phyloP scores from a whole-genome alignment of 2,329 filamentous ascomycete genomes.

The Lasiodiplodia citricola region DNA sequence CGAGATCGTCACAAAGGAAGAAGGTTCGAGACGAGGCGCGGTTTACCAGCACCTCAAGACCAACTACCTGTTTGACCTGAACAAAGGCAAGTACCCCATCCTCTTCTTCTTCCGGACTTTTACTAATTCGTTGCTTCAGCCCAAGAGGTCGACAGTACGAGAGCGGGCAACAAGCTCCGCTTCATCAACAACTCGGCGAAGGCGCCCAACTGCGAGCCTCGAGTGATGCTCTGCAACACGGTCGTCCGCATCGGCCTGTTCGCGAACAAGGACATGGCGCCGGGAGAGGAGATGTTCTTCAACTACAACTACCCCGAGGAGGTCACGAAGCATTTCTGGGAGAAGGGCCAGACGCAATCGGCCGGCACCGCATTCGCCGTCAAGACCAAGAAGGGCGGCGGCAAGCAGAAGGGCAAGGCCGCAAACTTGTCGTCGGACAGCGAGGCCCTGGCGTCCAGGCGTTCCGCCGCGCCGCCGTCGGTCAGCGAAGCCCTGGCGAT shows the following conservation, averaged over 20 bases:
- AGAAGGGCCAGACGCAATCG: conserved; percentile 1
- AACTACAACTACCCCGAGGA: conserved; percentile 62
- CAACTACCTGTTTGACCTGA: conserved; percentile 66
- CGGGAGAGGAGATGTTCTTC: conserved; percentile 81
- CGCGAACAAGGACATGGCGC: conserved; percentile 68
- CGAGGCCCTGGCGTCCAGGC: neutral
- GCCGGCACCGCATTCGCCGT: conserved; percentile 12
- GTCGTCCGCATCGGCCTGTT: conserved; percentile 76
- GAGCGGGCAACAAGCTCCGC: conserved; percentile 78
- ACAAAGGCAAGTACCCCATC: conserved; percentile 42
- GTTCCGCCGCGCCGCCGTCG: neutral
- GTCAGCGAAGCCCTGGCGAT: neutral
- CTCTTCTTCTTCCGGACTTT: neutral
- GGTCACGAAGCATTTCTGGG: conserved; percentile 19
- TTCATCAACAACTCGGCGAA: conserved; percentile 79
- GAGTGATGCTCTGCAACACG: conserved; percentile 74
- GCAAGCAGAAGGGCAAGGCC: neutral
- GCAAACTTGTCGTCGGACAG: conserved; percentile 1
- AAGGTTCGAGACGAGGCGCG: conserved; percentile 70
- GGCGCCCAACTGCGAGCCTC: conserved; percentile 66
- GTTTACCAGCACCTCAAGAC: conserved; percentile 66
- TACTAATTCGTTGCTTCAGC: conserved; percentile 33
- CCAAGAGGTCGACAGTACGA: conserved; percentile 71
- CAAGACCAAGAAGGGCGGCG: conserved; percentile 27
- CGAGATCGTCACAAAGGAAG: conserved; percentile 73